phyloP scores from a whole-genome alignment of 352 stramenopile species.

The Globisporangium emineosum region DNA sequence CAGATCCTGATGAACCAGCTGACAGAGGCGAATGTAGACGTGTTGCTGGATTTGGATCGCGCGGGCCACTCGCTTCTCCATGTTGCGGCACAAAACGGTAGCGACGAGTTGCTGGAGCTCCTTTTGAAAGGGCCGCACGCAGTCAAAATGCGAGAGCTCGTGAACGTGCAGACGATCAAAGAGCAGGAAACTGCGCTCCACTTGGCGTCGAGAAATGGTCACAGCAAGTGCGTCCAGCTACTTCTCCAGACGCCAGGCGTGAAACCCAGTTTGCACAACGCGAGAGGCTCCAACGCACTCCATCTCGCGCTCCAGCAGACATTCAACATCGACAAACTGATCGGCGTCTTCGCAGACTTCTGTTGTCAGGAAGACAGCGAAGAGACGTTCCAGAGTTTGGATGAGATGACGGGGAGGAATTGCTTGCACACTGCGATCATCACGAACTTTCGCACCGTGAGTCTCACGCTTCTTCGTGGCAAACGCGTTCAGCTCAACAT shows the following conservation, averaged over 20 bases:
- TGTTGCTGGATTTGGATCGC: conserved; percentile 36
- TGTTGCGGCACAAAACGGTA: conserved; percentile 34
- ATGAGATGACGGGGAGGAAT: conserved; percentile 42
- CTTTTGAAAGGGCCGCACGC: conserved; percentile 17
- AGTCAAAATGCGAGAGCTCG: conserved; percentile 14
- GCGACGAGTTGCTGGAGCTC: conserved; percentile 30
- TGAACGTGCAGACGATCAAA: conserved; percentile 36
- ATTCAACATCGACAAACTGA: conserved; percentile 62
- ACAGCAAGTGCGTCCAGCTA: conserved; percentile 35
- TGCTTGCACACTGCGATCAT: conserved; percentile 61
- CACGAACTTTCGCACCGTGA: conserved; percentile 54
- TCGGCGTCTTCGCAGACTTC: conserved; percentile 36
- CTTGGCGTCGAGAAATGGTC: conserved; percentile 37
- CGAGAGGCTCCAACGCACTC: conserved; percentile 46
- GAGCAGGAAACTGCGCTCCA: conserved; percentile 48
- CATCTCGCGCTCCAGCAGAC: conserved; percentile 57
- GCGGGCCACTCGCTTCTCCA: conserved; percentile 48
- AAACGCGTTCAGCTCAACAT: conserved; percentile 48
- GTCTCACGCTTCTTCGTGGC: conserved; percentile 33
- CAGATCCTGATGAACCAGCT: conserved; percentile 23
- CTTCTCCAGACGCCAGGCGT: conserved; percentile 29
- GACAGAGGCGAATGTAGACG: conserved; percentile 14
- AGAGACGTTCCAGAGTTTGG: conserved; percentile 40
- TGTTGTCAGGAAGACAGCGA: conserved; percentile 10
- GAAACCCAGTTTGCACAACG: conserved; percentile 26